These are phyloP conservation scores for Piromyces finnis DNA, from an alignment of 192 early-diverging fungal genomes.

Conservation along the genomic window DNA sequence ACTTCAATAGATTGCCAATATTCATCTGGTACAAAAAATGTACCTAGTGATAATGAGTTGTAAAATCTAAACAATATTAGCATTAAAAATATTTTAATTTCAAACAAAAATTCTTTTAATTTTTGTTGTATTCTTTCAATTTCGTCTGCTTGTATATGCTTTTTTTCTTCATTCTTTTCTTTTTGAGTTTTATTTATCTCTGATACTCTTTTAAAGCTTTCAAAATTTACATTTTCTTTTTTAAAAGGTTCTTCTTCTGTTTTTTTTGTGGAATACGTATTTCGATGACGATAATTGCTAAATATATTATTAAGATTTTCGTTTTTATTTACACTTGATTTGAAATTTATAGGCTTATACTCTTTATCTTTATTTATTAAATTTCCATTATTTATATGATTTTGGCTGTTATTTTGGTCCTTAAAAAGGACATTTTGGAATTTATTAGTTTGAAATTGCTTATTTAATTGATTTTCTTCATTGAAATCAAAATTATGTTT, in stretches of 20 bases:
- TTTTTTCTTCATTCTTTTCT: neutral
- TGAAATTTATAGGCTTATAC: neutral
- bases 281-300: neutral
- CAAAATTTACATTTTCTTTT: neutral
- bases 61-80: conserved; percentile 36
- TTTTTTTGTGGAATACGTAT: neutral
- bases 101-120: neutral
- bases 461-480: neutral
- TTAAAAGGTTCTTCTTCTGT: neutral
- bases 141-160: neutral
- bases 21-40: conserved; percentile 86
- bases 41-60: conserved; percentile 42
- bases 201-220: neutral
- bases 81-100: neutral
- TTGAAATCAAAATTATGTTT: neutral
- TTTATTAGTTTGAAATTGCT: neutral
- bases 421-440: neutral
- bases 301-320: neutral
- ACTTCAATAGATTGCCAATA: conserved; percentile 95
- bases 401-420: neutral
- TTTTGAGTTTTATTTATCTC: neutral
- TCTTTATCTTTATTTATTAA: neutral
- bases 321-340: neutral
- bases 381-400: neutral
- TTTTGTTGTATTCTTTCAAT: neutral